Base-by-base conservation (phyloP, 2,329 filamentous ascomycete genomes). In the Tolypocladium ovalisporum region DNA sequence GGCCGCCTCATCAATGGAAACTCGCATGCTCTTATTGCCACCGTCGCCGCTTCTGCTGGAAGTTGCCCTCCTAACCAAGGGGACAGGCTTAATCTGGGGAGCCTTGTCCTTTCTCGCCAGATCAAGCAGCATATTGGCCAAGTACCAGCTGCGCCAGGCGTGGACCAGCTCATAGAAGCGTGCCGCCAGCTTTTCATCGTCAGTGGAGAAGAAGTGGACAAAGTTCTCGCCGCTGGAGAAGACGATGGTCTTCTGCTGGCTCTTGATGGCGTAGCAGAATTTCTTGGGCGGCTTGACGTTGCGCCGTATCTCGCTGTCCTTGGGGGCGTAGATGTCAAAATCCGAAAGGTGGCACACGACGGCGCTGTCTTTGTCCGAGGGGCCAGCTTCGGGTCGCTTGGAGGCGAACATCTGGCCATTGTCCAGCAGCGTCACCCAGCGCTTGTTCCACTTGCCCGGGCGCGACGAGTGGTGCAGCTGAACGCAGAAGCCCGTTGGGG, bases 131-230 rank as follows among this genome's bases (percentile, higher is more conserved):
- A 85, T 84, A 63, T 89, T 86, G 49, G 90, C 87, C 9, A 97
- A 74, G 66, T 96, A 96, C 90, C 91, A 96, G 70, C 89, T 95
- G 58, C 93, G 83, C 92, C 92, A 97, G 42, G 75, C 75, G 60
- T 96, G 90, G 1, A 96, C 79, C 29, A 80, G 79, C 19, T 80
- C 76, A 65, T 88, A 85, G 73, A 93, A 96, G 17, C 76, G 74
- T n/a, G 80, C 78, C 0, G 89, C 89, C 1, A 85, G 71, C 1
- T 75, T 69, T 6, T 79, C 75, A 64, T 97, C 89, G 51, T 90
- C 89, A 1, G 88, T 90, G 58, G 84, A 87, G 73, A 97, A 96
- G 72, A 93, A 96, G 67, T 97, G 93, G 3, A 96, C 88, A 67
- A 90, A 97, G 63, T 93, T 93, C 55, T 89, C 85, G 3, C 86